These are phyloP conservation scores for Dendrocalamus sinicus DNA, from an alignment of 176 grass and related monocot genomes.

Conservation along the genomic window DNA sequence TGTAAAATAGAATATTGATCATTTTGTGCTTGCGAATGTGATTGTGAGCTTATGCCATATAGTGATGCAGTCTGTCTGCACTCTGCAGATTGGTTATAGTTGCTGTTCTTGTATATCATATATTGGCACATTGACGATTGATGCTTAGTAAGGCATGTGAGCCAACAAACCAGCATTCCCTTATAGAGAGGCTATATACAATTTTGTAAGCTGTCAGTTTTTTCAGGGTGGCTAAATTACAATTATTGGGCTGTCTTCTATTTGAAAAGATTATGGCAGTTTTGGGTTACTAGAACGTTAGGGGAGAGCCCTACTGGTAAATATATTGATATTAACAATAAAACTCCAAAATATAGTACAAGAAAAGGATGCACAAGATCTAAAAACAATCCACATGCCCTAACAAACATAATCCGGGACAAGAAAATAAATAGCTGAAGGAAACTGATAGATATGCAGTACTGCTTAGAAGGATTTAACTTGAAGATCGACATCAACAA, in stretches of 20 bases:
- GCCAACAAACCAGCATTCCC: neutral
- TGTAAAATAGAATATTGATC: neutral
- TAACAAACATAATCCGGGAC: neutral
- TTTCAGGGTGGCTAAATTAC: neutral
- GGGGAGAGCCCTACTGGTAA: neutral
- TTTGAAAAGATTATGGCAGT: neutral
- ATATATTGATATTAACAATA: neutral
- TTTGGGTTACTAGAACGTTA: conserved; percentile 5
- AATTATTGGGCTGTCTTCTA: neutral
- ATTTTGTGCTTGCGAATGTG: neutral
- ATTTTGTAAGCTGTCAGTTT: neutral
- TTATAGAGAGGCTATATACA: neutral
- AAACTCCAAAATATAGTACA: neutral
- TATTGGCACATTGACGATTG: neutral
- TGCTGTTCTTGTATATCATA: conserved; percentile 3
- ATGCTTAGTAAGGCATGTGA: neutral
- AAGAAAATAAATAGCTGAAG: neutral
- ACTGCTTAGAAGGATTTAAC: neutral
- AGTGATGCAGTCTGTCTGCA: neutral
- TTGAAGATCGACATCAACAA: conserved; percentile 3
- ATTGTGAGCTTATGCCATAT: neutral
- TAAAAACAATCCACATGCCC: neutral
- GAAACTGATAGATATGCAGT: neutral
- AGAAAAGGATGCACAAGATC: neutral
- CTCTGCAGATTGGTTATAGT: neutral